These are phyloP conservation scores for Trichoderma atrobrunneum DNA, from an alignment of 2,329 filamentous ascomycete genomes.

Conservation along the genomic window DNA sequence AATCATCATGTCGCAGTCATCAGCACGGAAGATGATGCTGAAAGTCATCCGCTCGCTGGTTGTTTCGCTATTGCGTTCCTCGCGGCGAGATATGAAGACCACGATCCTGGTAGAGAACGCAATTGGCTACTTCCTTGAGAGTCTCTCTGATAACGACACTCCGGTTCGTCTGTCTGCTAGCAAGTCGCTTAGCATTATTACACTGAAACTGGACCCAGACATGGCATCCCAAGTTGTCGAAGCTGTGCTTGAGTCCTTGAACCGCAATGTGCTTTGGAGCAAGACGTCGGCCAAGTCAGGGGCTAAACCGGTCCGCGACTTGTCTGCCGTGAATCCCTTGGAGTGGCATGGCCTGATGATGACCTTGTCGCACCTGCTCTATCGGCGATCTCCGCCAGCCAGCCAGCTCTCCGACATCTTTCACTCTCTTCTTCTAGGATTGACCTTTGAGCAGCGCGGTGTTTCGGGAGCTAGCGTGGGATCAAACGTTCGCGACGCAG, in stretches of 20 bases:
- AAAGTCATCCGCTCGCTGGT: slow-evolving; percentile 79
- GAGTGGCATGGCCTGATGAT: slow-evolving; percentile 92
- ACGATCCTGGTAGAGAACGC: slow-evolving; percentile 69
- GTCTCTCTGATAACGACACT: slow-evolving; percentile 81
- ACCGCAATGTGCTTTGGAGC: slow-evolving; percentile 55
- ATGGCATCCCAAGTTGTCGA: slow-evolving; percentile 88
- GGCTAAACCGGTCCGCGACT: slow-evolving; percentile 49
- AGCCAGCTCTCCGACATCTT: slow-evolving; percentile 70
- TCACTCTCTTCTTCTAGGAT: slow-evolving; percentile 70
- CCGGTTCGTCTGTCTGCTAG: slow-evolving; percentile 87
- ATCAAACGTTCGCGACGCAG: slow-evolving; percentile 88
- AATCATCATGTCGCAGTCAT: slow-evolving; percentile 66
- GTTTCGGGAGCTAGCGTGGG: slow-evolving; percentile 82
- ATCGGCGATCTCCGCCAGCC: slow-evolving; percentile 74
- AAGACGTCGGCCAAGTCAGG: slow-evolving; percentile 36
- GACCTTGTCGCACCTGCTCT: slow-evolving; percentile 81
- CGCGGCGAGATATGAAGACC: slow-evolving; percentile 39
- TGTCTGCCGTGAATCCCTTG: slow-evolving; percentile 74
- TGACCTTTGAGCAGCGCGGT: slow-evolving; percentile 85
- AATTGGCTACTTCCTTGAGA: slow-evolving; percentile 77
- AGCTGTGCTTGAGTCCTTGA: slow-evolving; percentile 71
- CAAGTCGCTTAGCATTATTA: slow-evolving; percentile 86
- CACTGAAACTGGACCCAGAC: slow-evolving; percentile 71
- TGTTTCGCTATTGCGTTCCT: slow-evolving; percentile 60
- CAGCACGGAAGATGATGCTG: slow-evolving; percentile 77